phyloP scores from a whole-genome alignment of 2,329 filamentous ascomycete genomes.

The Penicillium sp. region DNA sequence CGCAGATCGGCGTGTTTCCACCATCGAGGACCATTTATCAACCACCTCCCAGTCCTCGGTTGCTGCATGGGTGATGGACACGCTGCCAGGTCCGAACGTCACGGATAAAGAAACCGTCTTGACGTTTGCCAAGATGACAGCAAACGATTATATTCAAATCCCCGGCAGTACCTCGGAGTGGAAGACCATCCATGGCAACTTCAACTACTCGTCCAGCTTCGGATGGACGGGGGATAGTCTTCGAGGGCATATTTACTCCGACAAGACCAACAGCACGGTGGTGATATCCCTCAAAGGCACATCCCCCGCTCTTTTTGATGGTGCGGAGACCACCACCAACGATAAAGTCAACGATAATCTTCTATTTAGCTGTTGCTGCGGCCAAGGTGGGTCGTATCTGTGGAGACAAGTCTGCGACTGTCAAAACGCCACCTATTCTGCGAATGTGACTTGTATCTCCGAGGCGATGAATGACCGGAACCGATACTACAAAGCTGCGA shows the following conservation, averaged over 20 bases:
- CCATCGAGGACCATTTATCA: constrained; percentile 78
- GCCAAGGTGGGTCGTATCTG: constrained; percentile 84
- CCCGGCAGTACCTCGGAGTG: constrained; percentile 72
- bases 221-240: constrained; percentile 91
- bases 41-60: constrained; percentile 69
- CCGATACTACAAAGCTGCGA: constrained; percentile 85
- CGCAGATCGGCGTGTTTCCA: constrained; percentile 73
- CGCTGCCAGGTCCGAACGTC: constrained; percentile 77
- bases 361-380: constrained; percentile 97
- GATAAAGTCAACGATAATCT: constrained; percentile 98
- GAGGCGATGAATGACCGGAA: constrained; percentile 78
- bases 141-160: constrained; percentile 82
- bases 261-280: constrained; percentile 81
- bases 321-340: constrained; percentile 94
- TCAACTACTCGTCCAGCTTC: constrained; percentile 86
- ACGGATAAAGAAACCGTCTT: constrained; percentile 84
- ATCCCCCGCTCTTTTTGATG: constrained; percentile 87
- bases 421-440: constrained; percentile 81
- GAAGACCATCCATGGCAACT: constrained; percentile 77
- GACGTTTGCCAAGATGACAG: constrained; percentile 83
- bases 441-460: constrained; percentile 88
- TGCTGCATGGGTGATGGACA: constrained; percentile 80
- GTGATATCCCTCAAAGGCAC: constrained; percentile 94
- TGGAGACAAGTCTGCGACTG: constrained; percentile 96
- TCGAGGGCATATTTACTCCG: constrained; percentile 88